Percentiles rank a stretch among this genome's conserved stretches.
Evolutionary conservation across 169 alveolate genomes (phyloP).

Genomic region (Plasmodium chabaudi): DNA sequence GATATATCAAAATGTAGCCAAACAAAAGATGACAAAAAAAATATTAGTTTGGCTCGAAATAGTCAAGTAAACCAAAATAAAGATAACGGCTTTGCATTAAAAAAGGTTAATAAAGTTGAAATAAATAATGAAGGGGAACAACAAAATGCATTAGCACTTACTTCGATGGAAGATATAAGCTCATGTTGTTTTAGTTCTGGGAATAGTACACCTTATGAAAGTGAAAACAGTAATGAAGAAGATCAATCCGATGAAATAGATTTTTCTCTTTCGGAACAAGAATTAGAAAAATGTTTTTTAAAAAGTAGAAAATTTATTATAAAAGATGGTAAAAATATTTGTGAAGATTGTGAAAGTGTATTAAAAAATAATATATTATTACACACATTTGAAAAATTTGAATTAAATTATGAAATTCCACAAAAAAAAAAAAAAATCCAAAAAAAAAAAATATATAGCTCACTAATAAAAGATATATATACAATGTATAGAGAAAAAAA

Average conservation of each 20-base stretch:
- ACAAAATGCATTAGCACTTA: not conserved
- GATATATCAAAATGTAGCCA: too few relatives aligned
- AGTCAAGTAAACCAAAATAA: not conserved
- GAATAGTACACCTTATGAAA: too few relatives aligned
- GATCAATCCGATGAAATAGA: not conserved
- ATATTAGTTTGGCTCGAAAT: too few relatives aligned
- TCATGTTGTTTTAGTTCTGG: not conserved
- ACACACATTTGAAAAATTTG: slow-evolving; percentile 48
- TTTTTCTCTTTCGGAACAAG: slow-evolving; percentile 12
- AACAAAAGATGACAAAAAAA: too few relatives aligned
- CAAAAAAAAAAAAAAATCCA: slow-evolving; percentile 24
- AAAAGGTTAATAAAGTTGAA: not conserved
- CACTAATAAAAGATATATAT: slow-evolving; percentile 41
- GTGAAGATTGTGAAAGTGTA: slow-evolving; percentile 19
- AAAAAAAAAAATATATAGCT: slow-evolving; percentile 45
- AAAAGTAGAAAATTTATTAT: slow-evolving; percentile 39
- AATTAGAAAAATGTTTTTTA: slow-evolving; percentile 17
- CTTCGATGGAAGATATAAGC: not conserved
- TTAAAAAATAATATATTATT: slow-evolving; percentile 23
- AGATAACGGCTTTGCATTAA: too few relatives aligned
- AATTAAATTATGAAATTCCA: slow-evolving; percentile 59
- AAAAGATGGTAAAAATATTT: slow-evolving; percentile 29
- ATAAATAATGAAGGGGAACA: not conserved
- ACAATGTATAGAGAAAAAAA: slow-evolving; percentile 50
- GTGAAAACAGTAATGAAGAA: too few relatives aligned